Percentiles rank a stretch among this genome's conserved stretches.
Conservation (phyloP, 2,329 filamentous ascomycete genomes). For the Aspergillus japonicus region DNA sequence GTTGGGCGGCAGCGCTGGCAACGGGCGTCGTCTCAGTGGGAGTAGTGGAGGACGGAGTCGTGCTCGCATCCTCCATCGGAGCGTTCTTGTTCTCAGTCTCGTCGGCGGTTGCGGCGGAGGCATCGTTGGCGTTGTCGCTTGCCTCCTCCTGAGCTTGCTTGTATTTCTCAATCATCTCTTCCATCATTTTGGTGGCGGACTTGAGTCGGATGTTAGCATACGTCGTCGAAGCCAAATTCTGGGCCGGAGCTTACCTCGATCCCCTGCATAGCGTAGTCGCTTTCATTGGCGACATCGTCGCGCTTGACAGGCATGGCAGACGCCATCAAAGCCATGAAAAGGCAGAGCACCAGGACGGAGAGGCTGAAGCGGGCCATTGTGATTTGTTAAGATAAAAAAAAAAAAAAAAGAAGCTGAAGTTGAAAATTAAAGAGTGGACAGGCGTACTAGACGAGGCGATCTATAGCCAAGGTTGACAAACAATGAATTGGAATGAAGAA, state of each 20-base stretch:
- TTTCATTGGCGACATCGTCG: neutral
- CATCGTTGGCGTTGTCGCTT: neutral
- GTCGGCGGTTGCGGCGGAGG: neutral
- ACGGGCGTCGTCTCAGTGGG: neutral
- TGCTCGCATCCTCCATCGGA: neutral
- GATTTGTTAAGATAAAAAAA: constrained; percentile 13
- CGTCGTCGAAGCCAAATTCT: no score
- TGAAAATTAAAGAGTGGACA: constrained; percentile 17
- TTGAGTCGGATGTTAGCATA: constrained; percentile 4
- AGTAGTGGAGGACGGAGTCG: neutral
- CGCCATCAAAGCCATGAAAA: constrained; percentile 31
- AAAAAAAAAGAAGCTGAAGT: constrained; percentile 3
- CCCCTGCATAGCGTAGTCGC: neutral
- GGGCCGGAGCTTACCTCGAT: constrained; percentile 18
- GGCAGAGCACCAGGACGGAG: constrained; percentile 29
- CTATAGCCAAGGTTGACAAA: constrained; percentile 8
- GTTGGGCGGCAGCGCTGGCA: neutral
- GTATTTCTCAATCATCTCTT: constrained; percentile 11
- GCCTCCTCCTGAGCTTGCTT: neutral
- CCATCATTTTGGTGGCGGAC: constrained; percentile 19
- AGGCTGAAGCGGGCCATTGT: constrained; percentile 35
- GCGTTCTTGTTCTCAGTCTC: neutral
- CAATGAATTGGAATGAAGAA: neutral
- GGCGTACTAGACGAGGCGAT: constrained; percentile 7
- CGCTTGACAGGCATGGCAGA: constrained; percentile 30